A percentile compares a stretch with the other conserved stretches of the same genome.
phyloP scores from a whole-genome alignment of 257 asterid genomes.

The Lycium ferocissimum region DNA sequence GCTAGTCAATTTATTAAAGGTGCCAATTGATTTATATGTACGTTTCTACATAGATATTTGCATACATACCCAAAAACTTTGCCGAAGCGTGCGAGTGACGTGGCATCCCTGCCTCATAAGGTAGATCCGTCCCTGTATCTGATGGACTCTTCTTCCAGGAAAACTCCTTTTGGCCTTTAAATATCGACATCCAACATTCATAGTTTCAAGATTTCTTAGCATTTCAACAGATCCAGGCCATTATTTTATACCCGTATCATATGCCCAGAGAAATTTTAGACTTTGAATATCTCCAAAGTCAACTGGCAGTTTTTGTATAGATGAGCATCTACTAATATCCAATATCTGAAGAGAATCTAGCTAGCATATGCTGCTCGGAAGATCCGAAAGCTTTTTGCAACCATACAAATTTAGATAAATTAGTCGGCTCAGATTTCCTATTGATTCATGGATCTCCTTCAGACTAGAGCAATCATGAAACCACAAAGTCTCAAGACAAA shows the following conservation, averaged over 20 bases:
- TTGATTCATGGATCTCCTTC: slow-evolving; percentile 3
- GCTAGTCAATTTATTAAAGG: too few relatives aligned
- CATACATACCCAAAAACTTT: too few relatives aligned
- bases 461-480: neutral
- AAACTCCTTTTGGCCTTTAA: neutral
- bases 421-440: neutral
- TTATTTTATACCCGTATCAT: neutral
- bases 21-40: too few relatives aligned
- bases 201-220: neutral
- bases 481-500: neutral
- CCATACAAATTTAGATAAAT: too few relatives aligned
- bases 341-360: neutral
- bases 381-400: too few relatives aligned
- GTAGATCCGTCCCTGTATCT: too few relatives aligned
- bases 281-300: neutral
- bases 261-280: neutral
- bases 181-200: neutral
- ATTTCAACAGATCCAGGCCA: neutral
- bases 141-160: too few relatives aligned
- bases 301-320: neutral
- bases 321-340: neutral
- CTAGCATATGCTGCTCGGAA: neutral
- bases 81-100: too few relatives aligned
- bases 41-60: too few relatives aligned
- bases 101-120: too few relatives aligned